These are phyloP conservation scores for Cucumis sativus DNA, from an alignment of 306 rosid species.

Conservation along the genomic window DNA sequence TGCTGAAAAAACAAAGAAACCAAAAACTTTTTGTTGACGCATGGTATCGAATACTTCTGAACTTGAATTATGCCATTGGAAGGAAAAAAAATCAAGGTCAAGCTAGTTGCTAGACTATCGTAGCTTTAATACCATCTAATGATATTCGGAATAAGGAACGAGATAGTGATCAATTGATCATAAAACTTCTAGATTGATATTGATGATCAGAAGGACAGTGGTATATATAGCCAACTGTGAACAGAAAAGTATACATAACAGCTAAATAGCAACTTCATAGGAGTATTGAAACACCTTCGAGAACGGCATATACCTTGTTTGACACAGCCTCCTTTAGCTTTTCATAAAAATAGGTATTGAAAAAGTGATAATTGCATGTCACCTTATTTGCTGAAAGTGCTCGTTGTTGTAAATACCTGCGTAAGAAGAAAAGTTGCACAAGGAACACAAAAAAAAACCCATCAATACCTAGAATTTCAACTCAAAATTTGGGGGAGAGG, in stretches of 20 bases:
- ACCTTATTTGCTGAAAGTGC: conserved; percentile 38
- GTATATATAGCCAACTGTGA: background rate
- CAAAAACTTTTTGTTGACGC: background rate
- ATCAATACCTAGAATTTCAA: background rate
- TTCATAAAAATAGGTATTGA: conserved; percentile 81
- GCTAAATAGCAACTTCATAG: background rate
- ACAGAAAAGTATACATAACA: background rate
- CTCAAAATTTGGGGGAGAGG: background rate
- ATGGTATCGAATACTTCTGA: too few relatives aligned
- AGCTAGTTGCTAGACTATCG: background rate
- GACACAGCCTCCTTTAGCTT: conserved; percentile 82
- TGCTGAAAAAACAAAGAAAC: background rate
- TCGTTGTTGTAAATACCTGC: conserved; percentile 70
- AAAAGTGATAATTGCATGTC: conserved; percentile 57
- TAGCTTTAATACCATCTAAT: background rate
- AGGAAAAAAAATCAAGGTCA: background rate
- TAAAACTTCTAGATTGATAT: background rate
- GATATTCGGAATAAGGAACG: background rate
- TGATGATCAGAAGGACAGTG: background rate
- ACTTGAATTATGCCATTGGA: too few relatives aligned
- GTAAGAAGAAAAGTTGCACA: conserved; percentile 14
- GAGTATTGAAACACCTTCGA: background rate
- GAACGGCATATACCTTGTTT: conserved; percentile 38
- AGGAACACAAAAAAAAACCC: background rate
- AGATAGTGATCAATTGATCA: background rate